phyloP scores from a whole-genome alignment of 345 rosid genomes.

The Erucastrum elatum region DNA sequence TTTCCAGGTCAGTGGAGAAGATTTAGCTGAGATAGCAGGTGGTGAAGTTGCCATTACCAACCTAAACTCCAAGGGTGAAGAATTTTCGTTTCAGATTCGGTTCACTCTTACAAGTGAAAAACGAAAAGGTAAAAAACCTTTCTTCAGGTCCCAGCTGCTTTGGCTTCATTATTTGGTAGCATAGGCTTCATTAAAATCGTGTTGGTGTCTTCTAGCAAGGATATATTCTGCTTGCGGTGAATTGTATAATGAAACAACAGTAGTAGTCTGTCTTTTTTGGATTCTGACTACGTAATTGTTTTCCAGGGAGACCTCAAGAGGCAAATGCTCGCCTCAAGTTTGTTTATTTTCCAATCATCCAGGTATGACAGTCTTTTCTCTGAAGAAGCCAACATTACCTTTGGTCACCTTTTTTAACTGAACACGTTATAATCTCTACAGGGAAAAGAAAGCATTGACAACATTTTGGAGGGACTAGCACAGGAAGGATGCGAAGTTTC shows the following conservation, averaged over 20 bases:
- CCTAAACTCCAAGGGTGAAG: slow-evolving; percentile 60
- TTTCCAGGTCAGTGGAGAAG: slow-evolving; percentile 58
- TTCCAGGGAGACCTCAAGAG: slow-evolving; percentile 32
- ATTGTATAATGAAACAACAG: neutral
- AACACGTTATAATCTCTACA: slow-evolving; percentile 29
- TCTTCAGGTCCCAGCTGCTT: neutral
- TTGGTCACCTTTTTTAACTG: slow-evolving; percentile 4
- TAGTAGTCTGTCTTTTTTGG: slow-evolving; percentile 1
- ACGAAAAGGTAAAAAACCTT: slow-evolving; percentile 27
- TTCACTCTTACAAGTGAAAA: slow-evolving; percentile 35
- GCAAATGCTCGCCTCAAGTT: slow-evolving; percentile 76
- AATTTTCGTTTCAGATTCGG: slow-evolving; percentile 51
- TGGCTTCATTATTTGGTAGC: neutral
- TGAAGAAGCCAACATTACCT: neutral
- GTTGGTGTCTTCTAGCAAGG: neutral
- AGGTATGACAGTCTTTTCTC: slow-evolving; percentile 44
- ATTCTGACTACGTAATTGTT: slow-evolving; percentile 19
- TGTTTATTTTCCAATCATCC: slow-evolving; percentile 63
- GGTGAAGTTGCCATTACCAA: slow-evolving; percentile 69
- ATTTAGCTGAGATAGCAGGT: slow-evolving; percentile 62
- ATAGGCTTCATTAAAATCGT: neutral
- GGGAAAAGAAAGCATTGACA: slow-evolving; percentile 72
- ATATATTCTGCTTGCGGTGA: neutral
- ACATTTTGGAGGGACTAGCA: slow-evolving; percentile 53
- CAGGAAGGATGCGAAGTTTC: slow-evolving; percentile 46